A percentile compares a stretch with the other conserved stretches of the same genome.
These are phyloP conservation scores for Butyriboletus pseudospeciosus DNA, from an alignment of 1,284 basidiomycete species.

Conservation along the genomic window DNA sequence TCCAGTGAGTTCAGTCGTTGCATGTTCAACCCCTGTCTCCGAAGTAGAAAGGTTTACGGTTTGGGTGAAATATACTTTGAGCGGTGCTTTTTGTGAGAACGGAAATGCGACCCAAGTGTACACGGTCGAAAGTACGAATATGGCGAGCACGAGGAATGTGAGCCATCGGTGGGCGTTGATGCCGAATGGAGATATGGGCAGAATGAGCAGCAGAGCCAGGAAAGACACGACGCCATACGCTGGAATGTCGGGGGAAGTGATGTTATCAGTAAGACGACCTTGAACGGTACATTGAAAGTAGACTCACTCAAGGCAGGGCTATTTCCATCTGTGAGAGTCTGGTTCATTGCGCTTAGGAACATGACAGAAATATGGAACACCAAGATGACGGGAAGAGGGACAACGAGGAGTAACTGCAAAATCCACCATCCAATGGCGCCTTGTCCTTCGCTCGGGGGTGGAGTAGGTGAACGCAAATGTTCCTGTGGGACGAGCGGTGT, in stretches of 20 bases:
- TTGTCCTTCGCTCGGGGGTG: slow-evolving; percentile 27
- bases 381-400: slow-evolving; percentile 56
- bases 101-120: slow-evolving; percentile 54
- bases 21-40: slow-evolving; percentile 17
- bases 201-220: slow-evolving; percentile 46
- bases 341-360: slow-evolving; percentile 48
- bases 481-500: slow-evolving; percentile 49
- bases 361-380: slow-evolving; percentile 53
- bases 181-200: slow-evolving; percentile 62
- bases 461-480: slow-evolving; percentile 5
- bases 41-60: slow-evolving; percentile 41
- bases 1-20: slow-evolving; percentile 45
- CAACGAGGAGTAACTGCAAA: slow-evolving; percentile 52
- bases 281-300: background rate
- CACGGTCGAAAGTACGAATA: slow-evolving; percentile 44
- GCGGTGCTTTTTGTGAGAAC: slow-evolving; percentile 54
- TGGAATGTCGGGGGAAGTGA: slow-evolving; percentile 23
- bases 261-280: background rate
- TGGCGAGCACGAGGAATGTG: slow-evolving; percentile 37
- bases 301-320: slow-evolving; percentile 45
- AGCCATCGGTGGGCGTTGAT: slow-evolving; percentile 51
- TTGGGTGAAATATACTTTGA: slow-evolving; percentile 70
- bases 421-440: slow-evolving; percentile 59
- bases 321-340: slow-evolving; percentile 66
- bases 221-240: slow-evolving; percentile 51